These are phyloP conservation scores for Amanita pallidorosea DNA, from an alignment of 768 basidiomycete genomes.

Conservation along the genomic window DNA sequence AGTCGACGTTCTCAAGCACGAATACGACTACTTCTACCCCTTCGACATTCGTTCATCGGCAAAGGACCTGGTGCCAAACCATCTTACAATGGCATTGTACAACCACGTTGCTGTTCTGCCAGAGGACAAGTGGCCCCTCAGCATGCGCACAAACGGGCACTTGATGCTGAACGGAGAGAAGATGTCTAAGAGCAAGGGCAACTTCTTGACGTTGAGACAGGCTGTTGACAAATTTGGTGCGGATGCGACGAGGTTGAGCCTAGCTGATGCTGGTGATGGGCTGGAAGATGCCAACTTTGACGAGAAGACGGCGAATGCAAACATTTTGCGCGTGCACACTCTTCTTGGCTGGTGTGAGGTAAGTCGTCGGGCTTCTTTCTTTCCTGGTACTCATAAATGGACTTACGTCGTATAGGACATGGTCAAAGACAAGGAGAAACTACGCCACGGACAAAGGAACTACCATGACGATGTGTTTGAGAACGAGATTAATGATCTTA, in stretches of 20 bases:
- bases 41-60: slow-evolving; percentile 97
- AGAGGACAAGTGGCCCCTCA: slow-evolving; percentile 78
- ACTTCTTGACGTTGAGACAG: slow-evolving; percentile 84
- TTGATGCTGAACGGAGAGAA: slow-evolving; percentile 97
- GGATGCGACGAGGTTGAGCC: slow-evolving; percentile 81
- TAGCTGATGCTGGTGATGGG: slow-evolving; percentile 97
- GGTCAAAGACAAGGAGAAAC: slow-evolving; percentile 53
- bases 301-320: slow-evolving; percentile 95
- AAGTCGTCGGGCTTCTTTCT: slow-evolving; percentile 11
- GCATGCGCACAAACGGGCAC: slow-evolving; percentile 94
- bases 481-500: slow-evolving; percentile 80
- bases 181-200: slow-evolving; percentile 97
- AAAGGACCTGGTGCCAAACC: slow-evolving; percentile 93
- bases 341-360: slow-evolving; percentile 90
- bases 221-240: slow-evolving; percentile 93
- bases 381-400: slow-evolving; percentile 5
- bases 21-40: slow-evolving; percentile 96
- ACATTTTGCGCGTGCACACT: slow-evolving; percentile 88
- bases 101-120: slow-evolving; percentile 94
- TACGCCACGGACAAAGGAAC: slow-evolving; percentile 66
- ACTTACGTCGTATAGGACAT: slow-evolving; percentile 50
- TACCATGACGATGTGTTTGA: slow-evolving; percentile 90
- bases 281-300: slow-evolving; percentile 99
- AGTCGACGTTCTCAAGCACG: slow-evolving; percentile 75
- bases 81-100: slow-evolving; percentile 90